Base-by-base conservation (phyloP, 2,329 filamentous ascomycete genomes). In the Stagonosporopsis chrysanthemi region DNA sequence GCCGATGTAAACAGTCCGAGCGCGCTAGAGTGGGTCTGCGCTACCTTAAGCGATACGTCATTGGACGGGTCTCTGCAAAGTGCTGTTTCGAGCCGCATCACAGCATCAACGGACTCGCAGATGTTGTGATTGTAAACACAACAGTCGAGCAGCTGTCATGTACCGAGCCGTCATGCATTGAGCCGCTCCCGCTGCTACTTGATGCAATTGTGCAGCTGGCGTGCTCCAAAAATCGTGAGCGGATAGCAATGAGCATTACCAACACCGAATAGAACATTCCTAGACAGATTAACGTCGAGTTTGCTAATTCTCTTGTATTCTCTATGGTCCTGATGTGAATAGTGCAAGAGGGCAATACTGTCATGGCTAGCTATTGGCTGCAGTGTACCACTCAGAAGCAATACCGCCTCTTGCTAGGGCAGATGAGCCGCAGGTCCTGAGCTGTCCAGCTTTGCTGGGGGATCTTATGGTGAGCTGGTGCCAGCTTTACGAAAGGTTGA, bases 71-170 rank as follows among this genome's bases (percentile, higher is more conserved):
- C 22, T 29, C 28, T 54, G 41, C 50, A 28, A 23, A 42, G 22
- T 11, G 28, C 43, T 47, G 38, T 19, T 22, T 28, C 15, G 8
- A 42, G 43, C 41, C 19, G 52, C 56, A 33, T 41, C 38, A 47
- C 28, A 23, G 41, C 41, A 51, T 39, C 45, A 47, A 59, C 45
- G 28, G 31, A 42, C 28, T 50, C 41, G 45, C 45, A 38, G 31
- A 59, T 51, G 52, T 52, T 52, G 54, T 57, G 48, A 44, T 52
- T 31, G 48, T 57, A 57, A 57, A 57, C 54, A 57, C 54, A 35
- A n/a, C 54, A 52, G 42, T 40, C 31, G n/a, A 40, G 39, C 48
- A 40, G 43, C 48, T 52, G 48, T 57, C 44, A 52, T 42, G 38
- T 44, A 36, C 52, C 35, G 42, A 39, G 42, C 47, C 47, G 54